Percentiles rank a stretch among this genome's conserved stretches.
Evolutionary conservation across 169 alveolate species (phyloP).

Genomic region (Eimeria necatrix): DNA sequence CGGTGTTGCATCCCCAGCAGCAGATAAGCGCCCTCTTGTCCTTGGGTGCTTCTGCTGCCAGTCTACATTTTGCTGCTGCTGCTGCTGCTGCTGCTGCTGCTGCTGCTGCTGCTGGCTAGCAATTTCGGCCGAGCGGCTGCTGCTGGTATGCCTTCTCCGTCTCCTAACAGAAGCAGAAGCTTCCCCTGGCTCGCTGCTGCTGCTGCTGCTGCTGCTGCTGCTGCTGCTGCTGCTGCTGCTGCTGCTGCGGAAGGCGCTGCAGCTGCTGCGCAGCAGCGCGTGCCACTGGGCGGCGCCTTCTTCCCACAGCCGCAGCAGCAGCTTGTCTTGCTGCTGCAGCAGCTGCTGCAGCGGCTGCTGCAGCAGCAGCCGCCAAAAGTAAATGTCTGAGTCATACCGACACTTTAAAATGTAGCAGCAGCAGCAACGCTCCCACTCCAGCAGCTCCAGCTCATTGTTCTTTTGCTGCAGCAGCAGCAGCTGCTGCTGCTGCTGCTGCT

Average conservation of each 20-base stretch:
- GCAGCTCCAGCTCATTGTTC: neutral
- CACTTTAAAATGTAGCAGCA: conserved; percentile 35
- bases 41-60: neutral
- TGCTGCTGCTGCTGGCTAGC: neutral
- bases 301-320: conserved; percentile 36
- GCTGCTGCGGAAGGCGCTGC: neutral
- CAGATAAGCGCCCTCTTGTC: neutral
- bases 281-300: conserved; percentile 13
- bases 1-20: neutral
- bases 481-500: neutral
- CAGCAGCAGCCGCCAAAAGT: conserved; percentile 57
- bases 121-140: neutral
- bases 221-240: neutral
- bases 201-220: too few relatives aligned
- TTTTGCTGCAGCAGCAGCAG: neutral
- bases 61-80: too few relatives aligned
- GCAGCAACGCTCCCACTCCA: conserved; percentile 57
- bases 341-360: conserved; percentile 8
- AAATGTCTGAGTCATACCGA: conserved; percentile 49
- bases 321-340: conserved; percentile 10
- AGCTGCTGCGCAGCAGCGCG: neutral
- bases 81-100: neutral
- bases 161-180: neutral
- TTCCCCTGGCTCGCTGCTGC: too few relatives aligned
- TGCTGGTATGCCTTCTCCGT: neutral